phyloP scores from a whole-genome alignment of 208 protist genomes.

The Strigomonas galati region DNA sequence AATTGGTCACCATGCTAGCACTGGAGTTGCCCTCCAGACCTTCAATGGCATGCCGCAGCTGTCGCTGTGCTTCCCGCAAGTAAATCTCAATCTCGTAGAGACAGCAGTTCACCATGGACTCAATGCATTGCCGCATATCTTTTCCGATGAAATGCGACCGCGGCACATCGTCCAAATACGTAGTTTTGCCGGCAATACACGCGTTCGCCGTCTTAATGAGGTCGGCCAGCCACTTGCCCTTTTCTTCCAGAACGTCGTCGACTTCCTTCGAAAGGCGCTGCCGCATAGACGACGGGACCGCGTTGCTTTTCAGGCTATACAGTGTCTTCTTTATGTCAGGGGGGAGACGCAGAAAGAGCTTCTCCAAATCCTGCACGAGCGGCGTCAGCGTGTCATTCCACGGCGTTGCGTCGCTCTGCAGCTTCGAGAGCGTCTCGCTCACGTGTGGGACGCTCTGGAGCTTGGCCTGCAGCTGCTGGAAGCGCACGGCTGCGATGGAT shows the following conservation, averaged over 20 bases:
- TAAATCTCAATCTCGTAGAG: constrained; percentile 66
- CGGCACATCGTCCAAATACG: constrained; percentile 23
- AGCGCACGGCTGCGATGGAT: constrained; percentile 74
- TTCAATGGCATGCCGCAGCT: constrained; percentile 38
- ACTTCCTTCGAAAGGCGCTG: constrained; percentile 38
- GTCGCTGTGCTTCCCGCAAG: constrained; percentile 60
- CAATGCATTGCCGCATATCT: constrained; percentile 36
- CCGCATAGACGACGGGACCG: constrained; percentile 55
- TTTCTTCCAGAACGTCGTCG: constrained; percentile 28
- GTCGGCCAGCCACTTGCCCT: constrained; percentile 24
- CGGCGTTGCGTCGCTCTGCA: constrained; percentile 54
- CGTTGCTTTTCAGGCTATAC: constrained; percentile 19
- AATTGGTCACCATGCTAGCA: background rate
- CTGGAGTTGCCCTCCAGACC: constrained; percentile 1
- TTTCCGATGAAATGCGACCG: constrained; percentile 30
- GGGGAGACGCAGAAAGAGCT: background rate
- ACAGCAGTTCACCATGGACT: constrained; percentile 36
- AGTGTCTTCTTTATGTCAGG: background rate
- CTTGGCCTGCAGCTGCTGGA: constrained; percentile 40
- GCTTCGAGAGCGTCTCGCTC: constrained; percentile 36
- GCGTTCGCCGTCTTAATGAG: constrained; percentile 27
- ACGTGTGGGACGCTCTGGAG: constrained; percentile 23
- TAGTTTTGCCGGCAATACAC: constrained; percentile 29
- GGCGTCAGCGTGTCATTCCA: constrained; percentile 15
- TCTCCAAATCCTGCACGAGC: constrained; percentile 22